These are phyloP conservation scores for Sporobolomyces phaffii DNA, from an alignment of 768 basidiomycete genomes.

Conservation along the genomic window DNA sequence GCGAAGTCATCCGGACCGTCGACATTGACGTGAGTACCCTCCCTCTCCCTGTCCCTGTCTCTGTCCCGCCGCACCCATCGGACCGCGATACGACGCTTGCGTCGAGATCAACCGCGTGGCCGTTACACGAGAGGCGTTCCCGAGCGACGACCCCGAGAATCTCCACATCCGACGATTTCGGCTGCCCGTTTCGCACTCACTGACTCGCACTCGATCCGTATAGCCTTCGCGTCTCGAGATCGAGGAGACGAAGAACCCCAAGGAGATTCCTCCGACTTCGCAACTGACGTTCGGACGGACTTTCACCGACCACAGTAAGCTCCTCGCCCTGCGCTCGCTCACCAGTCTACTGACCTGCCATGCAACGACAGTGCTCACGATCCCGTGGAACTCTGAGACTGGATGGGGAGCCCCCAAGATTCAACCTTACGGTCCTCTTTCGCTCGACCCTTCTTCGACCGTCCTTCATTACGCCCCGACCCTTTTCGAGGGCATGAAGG, in stretches of 20 bases:
- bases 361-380: conserved; percentile 31
- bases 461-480: conserved; percentile 89
- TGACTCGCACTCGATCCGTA: background rate
- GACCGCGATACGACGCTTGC: too few relatives aligned
- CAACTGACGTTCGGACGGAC: conserved; percentile 75
- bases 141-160: too few relatives aligned
- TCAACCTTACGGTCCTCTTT: conserved; percentile 69
- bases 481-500: conserved; percentile 90
- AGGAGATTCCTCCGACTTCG: conserved; percentile 59
- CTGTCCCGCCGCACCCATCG: background rate
- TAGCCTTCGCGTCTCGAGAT: conserved; percentile 35
- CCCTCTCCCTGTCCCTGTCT: background rate
- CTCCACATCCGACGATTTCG: background rate
- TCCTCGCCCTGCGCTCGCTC: too few relatives aligned
- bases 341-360: background rate
- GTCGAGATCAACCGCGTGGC: too few relatives aligned
- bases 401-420: conserved; percentile 84
- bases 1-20: conserved; percentile 51
- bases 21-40: conserved; percentile 55
- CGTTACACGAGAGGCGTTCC: too few relatives aligned
- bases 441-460: conserved; percentile 68
- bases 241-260: conserved; percentile 50
- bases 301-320: conserved; percentile 51
- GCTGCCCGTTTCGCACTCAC: background rate
- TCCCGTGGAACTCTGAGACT: conserved; percentile 60